Evolutionary conservation across 192 early-diverging fungal species (phyloP).

Genomic region (Coemansia sp.): DNA sequence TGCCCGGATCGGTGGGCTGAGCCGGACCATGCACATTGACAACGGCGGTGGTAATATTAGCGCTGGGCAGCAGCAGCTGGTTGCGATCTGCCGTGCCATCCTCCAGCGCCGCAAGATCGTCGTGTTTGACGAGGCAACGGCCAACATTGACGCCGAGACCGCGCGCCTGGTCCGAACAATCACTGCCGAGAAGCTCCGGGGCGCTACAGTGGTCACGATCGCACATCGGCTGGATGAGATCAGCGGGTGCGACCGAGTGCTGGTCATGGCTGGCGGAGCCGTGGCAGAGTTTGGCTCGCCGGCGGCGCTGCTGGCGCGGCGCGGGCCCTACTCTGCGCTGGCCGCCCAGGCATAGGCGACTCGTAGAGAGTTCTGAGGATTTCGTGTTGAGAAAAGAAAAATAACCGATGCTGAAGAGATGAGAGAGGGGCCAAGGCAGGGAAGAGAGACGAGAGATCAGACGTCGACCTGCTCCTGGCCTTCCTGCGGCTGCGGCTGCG

Average conservation of each 20-base stretch:
- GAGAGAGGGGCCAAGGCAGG: background rate
- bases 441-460: background rate
- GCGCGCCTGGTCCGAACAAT: conserved; percentile 52
- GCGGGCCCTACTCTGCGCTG: conserved; percentile 1
- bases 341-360: too few relatives aligned
- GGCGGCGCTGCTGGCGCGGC: conserved; percentile 23
- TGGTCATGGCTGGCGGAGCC: conserved; percentile 55
- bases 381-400: background rate
- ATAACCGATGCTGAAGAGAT: background rate
- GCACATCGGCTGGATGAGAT: conserved; percentile 64
- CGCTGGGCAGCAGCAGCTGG: conserved; percentile 62
- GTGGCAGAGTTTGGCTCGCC: conserved; percentile 59
- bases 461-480: background rate
- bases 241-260: conserved; percentile 46
- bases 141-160: conserved; percentile 28
- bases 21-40: conserved; percentile 36
- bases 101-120: conserved; percentile 59
- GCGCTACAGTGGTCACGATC: conserved; percentile 63
- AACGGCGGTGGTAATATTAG: conserved; percentile 26
- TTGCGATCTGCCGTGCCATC: conserved; percentile 73
- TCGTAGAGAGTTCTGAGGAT: too few relatives aligned
- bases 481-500: conserved; percentile 5
- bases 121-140: conserved; percentile 67
- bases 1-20: conserved; percentile 56
- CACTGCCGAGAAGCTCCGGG: conserved; percentile 45